Percentiles rank a stretch among this genome's conserved stretches.
phyloP scores from a whole-genome alignment of 179 eudicot genomes.

The Patellifolia procumbens region DNA sequence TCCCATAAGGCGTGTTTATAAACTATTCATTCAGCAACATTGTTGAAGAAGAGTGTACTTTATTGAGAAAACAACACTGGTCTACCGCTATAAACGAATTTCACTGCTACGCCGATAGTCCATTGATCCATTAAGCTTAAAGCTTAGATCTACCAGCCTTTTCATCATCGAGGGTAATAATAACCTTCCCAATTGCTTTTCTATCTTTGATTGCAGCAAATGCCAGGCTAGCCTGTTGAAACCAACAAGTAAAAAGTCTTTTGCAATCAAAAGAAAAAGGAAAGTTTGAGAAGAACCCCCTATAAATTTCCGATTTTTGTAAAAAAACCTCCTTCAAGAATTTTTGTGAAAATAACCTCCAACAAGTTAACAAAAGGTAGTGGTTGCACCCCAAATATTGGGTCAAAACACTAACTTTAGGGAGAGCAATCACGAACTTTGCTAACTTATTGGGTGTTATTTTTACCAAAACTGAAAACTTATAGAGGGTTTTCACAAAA shows the following conservation, averaged over 20 bases:
- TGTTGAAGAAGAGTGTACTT: not conserved
- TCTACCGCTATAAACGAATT: not conserved
- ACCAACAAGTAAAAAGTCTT: not conserved
- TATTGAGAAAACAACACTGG: constrained; percentile 3
- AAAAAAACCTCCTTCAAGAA: no score
- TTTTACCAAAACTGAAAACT: no score
- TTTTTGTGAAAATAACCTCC: no score
- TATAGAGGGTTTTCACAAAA: no score
- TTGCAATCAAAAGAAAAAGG: not conserved
- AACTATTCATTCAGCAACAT: not conserved
- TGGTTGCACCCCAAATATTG: no score
- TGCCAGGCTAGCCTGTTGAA: constrained; percentile 83
- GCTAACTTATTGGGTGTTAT: no score
- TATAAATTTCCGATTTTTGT: no score
- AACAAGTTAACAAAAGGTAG: no score
- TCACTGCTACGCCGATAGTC: not conserved
- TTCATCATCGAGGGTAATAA: constrained; percentile 61
- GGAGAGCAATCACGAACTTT: no score
- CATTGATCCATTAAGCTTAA: constrained; percentile 27
- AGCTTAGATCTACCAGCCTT: constrained; percentile 61
- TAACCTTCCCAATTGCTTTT: constrained; percentile 86
- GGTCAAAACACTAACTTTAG: no score
- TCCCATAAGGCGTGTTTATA: no score
- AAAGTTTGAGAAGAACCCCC: not conserved
- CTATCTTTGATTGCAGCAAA: constrained; percentile 80